Percentiles rank a stretch among this genome's conserved stretches.
Conservation (phyloP, 1,139 yeast genomes). For the Saccharomyces hybrid region DNA sequence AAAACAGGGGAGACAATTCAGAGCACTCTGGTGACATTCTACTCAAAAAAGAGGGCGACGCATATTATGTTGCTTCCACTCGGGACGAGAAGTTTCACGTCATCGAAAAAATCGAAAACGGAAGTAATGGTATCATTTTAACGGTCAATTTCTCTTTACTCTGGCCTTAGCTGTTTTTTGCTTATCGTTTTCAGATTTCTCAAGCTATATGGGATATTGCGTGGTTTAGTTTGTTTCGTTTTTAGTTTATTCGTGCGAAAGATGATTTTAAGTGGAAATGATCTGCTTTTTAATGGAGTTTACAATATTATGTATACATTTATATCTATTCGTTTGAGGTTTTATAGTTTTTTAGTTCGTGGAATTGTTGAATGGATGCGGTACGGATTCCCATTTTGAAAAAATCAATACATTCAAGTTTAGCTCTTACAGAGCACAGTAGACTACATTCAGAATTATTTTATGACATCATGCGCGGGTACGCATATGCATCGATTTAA, state of each 20-base stretch:
- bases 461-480: no score
- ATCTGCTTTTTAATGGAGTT: neutral
- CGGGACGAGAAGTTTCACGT: conserved; percentile 34
- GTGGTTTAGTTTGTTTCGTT: neutral
- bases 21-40: conserved; percentile 31
- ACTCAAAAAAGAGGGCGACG: conserved; percentile 38
- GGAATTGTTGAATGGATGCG: no score
- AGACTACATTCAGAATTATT: no score
- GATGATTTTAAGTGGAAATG: neutral
- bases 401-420: neutral
- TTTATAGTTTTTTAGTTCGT: no score
- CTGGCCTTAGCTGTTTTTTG: conserved; percentile 23
- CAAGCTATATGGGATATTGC: neutral
- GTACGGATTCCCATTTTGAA: no score
- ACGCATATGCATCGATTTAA: neutral
- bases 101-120: conserved; percentile 40
- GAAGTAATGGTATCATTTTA: conserved; percentile 54
- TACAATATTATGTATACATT: neutral
- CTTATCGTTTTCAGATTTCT: neutral
- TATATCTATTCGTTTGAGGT: neutral
- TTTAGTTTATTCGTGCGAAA: neutral
- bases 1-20: neutral
- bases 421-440: no score
- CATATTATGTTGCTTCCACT: conserved; percentile 37
- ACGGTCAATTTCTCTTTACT: conserved; percentile 38